These are phyloP conservation scores for Miamiensis avidus DNA, from an alignment of 169 alveolate genomes.

Conservation along the genomic window DNA sequence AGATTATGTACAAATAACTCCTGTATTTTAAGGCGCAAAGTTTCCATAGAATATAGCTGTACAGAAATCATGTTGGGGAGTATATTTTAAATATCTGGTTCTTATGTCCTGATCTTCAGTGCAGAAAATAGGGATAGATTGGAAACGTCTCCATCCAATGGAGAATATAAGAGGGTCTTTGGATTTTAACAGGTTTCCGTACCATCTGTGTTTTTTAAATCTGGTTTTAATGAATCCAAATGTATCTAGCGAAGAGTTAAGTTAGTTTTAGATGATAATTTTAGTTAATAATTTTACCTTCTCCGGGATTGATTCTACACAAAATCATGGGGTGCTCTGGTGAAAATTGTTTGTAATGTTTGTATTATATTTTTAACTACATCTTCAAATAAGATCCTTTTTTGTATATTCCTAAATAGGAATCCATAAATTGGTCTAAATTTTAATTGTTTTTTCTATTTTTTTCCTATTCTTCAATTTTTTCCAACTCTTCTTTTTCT, in stretches of 20 bases:
- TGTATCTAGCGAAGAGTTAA: conserved; percentile 1
- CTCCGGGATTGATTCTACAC: conserved; percentile 38
- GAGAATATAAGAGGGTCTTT: conserved; percentile 96
- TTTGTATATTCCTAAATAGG: conserved; percentile 48
- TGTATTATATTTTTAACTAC: conserved; percentile 74
- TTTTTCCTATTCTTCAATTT: conserved; percentile 49
- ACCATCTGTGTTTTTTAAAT: conserved; percentile 95
- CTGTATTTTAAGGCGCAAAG: conserved; percentile 92
- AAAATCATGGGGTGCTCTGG: conserved; percentile 42
- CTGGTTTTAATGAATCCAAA: conserved; percentile 88
- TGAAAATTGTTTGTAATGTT: conserved; percentile 52
- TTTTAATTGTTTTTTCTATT: conserved; percentile 38
- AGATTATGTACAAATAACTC: conserved; percentile 56
- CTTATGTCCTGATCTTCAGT: conserved; percentile 94
- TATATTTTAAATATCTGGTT: conserved; percentile 89
- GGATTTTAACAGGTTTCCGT: conserved; percentile 95
- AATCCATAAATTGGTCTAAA: conserved; percentile 13
- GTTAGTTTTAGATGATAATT: not conserved
- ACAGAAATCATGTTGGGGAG: conserved; percentile 98
- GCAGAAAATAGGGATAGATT: conserved; percentile 96
- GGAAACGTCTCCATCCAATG: conserved; percentile 99
- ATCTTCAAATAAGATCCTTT: conserved; percentile 93
- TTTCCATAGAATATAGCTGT: conserved; percentile 96
- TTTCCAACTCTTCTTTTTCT: conserved; percentile 34
- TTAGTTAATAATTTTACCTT: conserved; percentile 2